Evolutionary conservation across 176 grass and related monocot genomes (phyloP), one percentile per base, ranked within the genome.

Genomic region (Otatea glauca): DNA sequence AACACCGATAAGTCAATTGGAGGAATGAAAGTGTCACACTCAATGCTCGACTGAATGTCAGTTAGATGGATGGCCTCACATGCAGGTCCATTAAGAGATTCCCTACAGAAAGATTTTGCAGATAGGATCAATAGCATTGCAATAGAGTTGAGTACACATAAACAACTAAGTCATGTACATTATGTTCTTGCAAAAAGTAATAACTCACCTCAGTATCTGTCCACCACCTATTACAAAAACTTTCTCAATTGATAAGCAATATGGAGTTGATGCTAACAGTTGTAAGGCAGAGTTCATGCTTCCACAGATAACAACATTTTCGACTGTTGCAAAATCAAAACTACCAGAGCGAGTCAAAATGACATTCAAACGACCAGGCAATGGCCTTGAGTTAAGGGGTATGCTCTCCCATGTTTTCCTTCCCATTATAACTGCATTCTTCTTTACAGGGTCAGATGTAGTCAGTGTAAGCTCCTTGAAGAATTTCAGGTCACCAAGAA

Each of bases 331-430:
- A 79, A 94, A 92, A 80, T 91, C 90, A 61, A 94, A 97, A 87
- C 85, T 94, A 66, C 79, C 90, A 49, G 94, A 97, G 21, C 90
- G 86, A 79, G 90, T 97, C 58, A 97, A 72, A 78, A 97, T 87
- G 21, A 94, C 84, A 81, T 97, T 94, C 86, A 94, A 89, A 68
- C 88, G 90, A 77, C 94, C 94, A 75, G 88, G 76, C 70, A 97
- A 82, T 61, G 94, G 92, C 77, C 94, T 90, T 67, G 65, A 80
- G 27, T 71, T 70, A 69, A 83, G 64, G 24, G 94, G 92, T 84
- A 97, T 87, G 71, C 90, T 91, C 76, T 97, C 94, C 94, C 92
- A 94, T 78, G 94, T 92, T 86, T 91, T 94, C 80, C 94, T 94
- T 41, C 94, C 92, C 94, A 97, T 97, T 81, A 92, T 88, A 63